Percentiles rank a stretch among this genome's conserved stretches.
Conservation (phyloP, 2,329 filamentous ascomycete genomes). For the Microdochium nivale region DNA sequence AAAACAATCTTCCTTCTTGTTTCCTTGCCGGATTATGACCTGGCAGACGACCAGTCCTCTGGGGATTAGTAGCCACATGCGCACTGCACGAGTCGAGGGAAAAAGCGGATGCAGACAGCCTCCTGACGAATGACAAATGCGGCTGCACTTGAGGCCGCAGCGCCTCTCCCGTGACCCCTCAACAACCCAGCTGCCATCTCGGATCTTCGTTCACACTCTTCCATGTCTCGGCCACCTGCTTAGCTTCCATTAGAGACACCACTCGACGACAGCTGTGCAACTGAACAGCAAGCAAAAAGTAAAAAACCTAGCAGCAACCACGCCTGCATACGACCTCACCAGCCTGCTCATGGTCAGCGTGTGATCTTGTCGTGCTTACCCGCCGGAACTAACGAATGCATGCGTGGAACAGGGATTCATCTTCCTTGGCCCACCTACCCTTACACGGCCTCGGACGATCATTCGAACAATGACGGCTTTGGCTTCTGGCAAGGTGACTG, state of each 20-base stretch:
- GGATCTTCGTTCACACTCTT: no score
- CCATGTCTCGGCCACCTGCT: no score
- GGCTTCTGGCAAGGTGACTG: no score
- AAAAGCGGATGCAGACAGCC: neutral
- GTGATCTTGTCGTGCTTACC: conserved; percentile 17
- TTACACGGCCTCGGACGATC: no score
- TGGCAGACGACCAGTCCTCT: neutral
- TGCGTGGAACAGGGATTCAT: conserved; percentile 5
- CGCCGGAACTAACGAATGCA: conserved; percentile 22
- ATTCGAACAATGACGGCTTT: no score
- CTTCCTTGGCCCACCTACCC: neutral
- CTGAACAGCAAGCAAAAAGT: no score
- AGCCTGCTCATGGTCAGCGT: conserved; percentile 4
- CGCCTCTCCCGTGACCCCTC: neutral
- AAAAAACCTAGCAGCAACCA: no score
- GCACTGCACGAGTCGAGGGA: neutral
- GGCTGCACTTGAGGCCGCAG: neutral
- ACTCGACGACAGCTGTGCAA: no score
- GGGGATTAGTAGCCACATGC: neutral
- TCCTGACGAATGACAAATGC: neutral
- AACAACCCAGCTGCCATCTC: no score
- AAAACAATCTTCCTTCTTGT: neutral
- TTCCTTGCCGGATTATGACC: neutral
- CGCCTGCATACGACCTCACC: conserved; percentile 5
- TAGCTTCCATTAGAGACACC: no score